phyloP scores from a whole-genome alignment of 768 basidiomycete species.

The Lactarius sanguifluus region DNA sequence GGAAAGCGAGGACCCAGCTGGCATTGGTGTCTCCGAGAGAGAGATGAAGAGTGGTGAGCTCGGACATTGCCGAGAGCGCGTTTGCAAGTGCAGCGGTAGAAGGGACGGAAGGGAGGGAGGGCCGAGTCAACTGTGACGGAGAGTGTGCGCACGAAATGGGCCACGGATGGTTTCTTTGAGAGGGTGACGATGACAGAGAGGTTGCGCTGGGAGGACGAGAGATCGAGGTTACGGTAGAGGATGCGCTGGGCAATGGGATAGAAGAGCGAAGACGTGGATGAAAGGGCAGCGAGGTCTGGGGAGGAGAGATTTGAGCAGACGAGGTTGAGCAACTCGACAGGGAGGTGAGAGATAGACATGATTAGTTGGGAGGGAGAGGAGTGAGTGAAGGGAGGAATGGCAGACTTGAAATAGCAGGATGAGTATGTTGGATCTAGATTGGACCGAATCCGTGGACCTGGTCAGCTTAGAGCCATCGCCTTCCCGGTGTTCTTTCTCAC shows the following conservation, averaged over 20 bases:
- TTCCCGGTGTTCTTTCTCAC: not conserved
- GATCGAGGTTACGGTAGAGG: constrained; percentile 60
- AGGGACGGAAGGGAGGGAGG: constrained; percentile 44
- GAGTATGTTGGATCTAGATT: constrained; percentile 9
- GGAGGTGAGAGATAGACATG: constrained; percentile 52
- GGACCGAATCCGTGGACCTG: not conserved
- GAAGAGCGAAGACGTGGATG: constrained; percentile 44
- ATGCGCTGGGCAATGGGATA: constrained; percentile 53
- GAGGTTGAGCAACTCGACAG: constrained; percentile 61
- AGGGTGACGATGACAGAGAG: constrained; percentile 55
- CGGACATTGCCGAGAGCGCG: constrained; percentile 62
- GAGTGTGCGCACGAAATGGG: constrained; percentile 61
- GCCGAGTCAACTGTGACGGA: constrained; percentile 50
- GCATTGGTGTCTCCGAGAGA: constrained; percentile 42
- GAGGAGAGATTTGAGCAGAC: constrained; percentile 39
- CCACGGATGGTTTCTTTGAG: constrained; percentile 55
- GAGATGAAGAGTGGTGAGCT: constrained; percentile 56
- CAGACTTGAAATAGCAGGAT: not conserved
- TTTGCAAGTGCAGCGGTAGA: constrained; percentile 49
- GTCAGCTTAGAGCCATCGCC: not conserved
- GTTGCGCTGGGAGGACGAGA: constrained; percentile 47
- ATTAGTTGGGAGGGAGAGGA: constrained; percentile 13
- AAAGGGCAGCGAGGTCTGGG: constrained; percentile 50
- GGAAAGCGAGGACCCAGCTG: constrained; percentile 51
- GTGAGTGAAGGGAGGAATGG: not conserved